Conservation (phyloP, 2,329 filamentous ascomycete genomes). For the Drechmeria coniospora region DNA sequence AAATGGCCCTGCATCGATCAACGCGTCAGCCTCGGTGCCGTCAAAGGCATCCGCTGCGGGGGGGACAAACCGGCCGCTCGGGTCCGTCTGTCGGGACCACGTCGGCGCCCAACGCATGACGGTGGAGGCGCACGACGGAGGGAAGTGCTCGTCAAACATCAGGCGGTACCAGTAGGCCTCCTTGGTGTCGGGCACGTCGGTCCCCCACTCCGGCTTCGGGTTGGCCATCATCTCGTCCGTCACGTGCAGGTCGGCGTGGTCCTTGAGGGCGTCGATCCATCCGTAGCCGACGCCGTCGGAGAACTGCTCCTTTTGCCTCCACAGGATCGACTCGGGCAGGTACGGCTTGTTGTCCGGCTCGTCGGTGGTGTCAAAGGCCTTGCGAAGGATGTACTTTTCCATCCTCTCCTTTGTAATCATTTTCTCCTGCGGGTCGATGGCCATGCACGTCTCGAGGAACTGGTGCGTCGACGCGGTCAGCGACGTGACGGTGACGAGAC, state of each 20-base stretch:
- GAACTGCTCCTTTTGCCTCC: slow-evolving; percentile 99
- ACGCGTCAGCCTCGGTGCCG: slow-evolving; percentile 5
- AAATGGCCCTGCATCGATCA: slow-evolving; percentile 45
- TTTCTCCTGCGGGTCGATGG: slow-evolving; percentile 87
- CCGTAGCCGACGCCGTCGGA: slow-evolving; percentile 96
- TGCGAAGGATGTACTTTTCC: slow-evolving; percentile 96
- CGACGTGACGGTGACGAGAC: too few species aligned
- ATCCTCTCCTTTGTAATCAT: slow-evolving; percentile 82
- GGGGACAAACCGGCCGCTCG: slow-evolving; percentile 60
- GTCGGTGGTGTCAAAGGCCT: slow-evolving; percentile 88
- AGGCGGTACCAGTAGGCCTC: slow-evolving; percentile 97
- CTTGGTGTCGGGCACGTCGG: slow-evolving; percentile 87
- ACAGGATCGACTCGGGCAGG: slow-evolving; percentile 90
- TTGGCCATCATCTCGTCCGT: slow-evolving; percentile 98
- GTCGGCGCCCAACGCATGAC: slow-evolving; percentile 95
- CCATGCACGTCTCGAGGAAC: slow-evolving; percentile 88
- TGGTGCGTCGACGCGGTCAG: too few species aligned
- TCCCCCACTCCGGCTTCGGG: slow-evolving; percentile 91
- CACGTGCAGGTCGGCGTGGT: slow-evolving; percentile 75
- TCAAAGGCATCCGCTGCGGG: not conserved
- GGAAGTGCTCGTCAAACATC: slow-evolving; percentile 99
- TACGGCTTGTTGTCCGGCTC: slow-evolving; percentile 71
- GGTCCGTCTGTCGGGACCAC: slow-evolving; percentile 93
- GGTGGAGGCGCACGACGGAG: slow-evolving; percentile 74
- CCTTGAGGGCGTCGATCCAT: slow-evolving; percentile 96